Evolutionary conservation across 2,329 filamentous ascomycete species (phyloP).

Genomic region (Fusarium agapanthi): DNA sequence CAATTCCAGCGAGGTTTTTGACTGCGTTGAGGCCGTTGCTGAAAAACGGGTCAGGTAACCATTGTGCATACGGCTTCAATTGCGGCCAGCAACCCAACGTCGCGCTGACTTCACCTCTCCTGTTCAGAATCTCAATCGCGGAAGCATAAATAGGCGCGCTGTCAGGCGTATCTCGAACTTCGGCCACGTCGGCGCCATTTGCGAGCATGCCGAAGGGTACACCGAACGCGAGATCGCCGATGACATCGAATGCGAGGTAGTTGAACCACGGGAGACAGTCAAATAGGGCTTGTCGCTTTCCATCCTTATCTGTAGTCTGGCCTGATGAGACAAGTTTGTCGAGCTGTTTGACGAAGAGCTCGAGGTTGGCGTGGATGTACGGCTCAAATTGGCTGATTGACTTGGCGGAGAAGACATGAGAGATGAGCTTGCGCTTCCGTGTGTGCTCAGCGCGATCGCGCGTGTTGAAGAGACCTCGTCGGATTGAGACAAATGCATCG

Average conservation of each 20-base stretch:
- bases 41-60: slow-evolving; percentile 85
- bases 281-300: slow-evolving; percentile 69
- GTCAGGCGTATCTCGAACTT: slow-evolving; percentile 71
- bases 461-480: slow-evolving; percentile 88
- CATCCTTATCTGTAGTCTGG: slow-evolving; percentile 62
- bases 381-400: slow-evolving; percentile 86
- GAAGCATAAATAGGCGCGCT: slow-evolving; percentile 73
- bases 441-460: slow-evolving; percentile 83
- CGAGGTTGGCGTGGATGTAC: slow-evolving; percentile 84
- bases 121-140: slow-evolving; percentile 88
- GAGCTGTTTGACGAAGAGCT: slow-evolving; percentile 77
- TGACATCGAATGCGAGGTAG: slow-evolving; percentile 64
- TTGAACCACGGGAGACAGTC: slow-evolving; percentile 80
- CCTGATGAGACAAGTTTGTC: slow-evolving; percentile 65
- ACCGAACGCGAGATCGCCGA: slow-evolving; percentile 60
- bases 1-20: slow-evolving; percentile 84
- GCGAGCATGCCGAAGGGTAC: slow-evolving; percentile 73
- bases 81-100: slow-evolving; percentile 78
- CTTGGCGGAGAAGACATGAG: slow-evolving; percentile 87
- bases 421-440: slow-evolving; percentile 87
- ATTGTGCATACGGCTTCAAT: slow-evolving; percentile 82
- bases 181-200: slow-evolving; percentile 78
- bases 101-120: slow-evolving; percentile 85
- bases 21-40: slow-evolving; percentile 77
- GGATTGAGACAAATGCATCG: slow-evolving; percentile 89